Percentiles rank a stretch among this genome's conserved stretches.
phyloP scores from a whole-genome alignment of 202 grass and related monocot species.

The Elaeis oleifera region DNA sequence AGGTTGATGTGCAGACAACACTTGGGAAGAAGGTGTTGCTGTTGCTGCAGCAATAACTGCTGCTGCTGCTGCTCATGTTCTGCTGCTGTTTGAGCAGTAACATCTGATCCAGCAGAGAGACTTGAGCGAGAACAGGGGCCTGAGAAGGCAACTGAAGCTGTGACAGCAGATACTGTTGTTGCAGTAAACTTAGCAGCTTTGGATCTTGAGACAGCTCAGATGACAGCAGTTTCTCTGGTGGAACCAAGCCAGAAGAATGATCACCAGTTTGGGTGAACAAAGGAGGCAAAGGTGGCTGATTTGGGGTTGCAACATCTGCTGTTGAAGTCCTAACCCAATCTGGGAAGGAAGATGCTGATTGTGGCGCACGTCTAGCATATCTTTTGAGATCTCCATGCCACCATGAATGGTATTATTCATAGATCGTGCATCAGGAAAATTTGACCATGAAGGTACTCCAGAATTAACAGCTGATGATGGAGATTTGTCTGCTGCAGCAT shows the following conservation, averaged over 20 bases:
- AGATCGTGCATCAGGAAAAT: conserved; percentile 50
- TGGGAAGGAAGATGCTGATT: conserved; percentile 63
- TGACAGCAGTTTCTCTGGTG: conserved; percentile 46
- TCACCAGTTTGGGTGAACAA: conserved; percentile 23
- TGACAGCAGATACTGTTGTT: conserved; percentile 79
- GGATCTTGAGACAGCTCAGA: conserved; percentile 75
- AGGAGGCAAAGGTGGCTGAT: conserved; percentile 42
- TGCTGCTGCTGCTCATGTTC: conserved; percentile 56
- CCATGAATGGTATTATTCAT: conserved; percentile 31
- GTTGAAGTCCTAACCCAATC: conserved; percentile 43
- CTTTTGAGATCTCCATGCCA: conserved; percentile 39
- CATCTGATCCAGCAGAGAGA: conserved; percentile 77
- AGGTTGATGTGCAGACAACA: conserved; percentile 32
- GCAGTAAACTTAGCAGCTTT: conserved; percentile 54
- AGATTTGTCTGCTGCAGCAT: conserved; percentile 60
- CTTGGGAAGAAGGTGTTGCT: conserved; percentile 62
- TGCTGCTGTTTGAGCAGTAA: conserved; percentile 88
- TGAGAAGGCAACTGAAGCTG: conserved; percentile 76
- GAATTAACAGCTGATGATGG: conserved; percentile 33
- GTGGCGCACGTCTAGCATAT: conserved; percentile 38
- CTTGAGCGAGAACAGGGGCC: conserved; percentile 48
- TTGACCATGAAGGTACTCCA: conserved; percentile 47
- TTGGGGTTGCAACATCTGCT: conserved; percentile 53
- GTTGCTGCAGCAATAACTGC: conserved; percentile 24
- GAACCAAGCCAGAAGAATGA: conserved; percentile 20